Percentiles rank a stretch among this genome's conserved stretches.
phyloP scores from a whole-genome alignment of 805 yeast genomes.

The Zygosaccharomyces bisporus region DNA sequence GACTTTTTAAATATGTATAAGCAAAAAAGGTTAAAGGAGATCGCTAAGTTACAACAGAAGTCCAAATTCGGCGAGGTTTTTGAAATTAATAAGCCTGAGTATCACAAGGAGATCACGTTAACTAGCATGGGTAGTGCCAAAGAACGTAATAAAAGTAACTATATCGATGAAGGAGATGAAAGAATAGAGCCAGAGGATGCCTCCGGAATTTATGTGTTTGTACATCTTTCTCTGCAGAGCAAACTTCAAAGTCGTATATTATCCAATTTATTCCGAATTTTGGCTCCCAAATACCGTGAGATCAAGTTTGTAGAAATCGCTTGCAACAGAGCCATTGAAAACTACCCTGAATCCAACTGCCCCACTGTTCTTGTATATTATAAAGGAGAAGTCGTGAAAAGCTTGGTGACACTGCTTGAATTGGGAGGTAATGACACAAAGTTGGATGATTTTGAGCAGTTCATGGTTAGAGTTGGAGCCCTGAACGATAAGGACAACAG shows the following conservation, averaged over 20 bases:
- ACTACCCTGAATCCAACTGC: constrained; percentile 84
- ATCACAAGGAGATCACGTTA: constrained; percentile 76
- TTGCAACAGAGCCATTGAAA: constrained; percentile 87
- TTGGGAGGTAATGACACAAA: constrained; percentile 81
- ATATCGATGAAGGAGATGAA: constrained; percentile 2
- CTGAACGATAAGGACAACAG: constrained; percentile 66
- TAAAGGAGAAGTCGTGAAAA: constrained; percentile 74
- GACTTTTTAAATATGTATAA: constrained; percentile 80
- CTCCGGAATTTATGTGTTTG: constrained; percentile 56
- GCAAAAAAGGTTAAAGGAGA: constrained; percentile 70
- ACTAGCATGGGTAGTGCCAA: constrained; percentile 49
- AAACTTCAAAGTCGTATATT: constrained; percentile 71
- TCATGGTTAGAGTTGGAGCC: constrained; percentile 64
- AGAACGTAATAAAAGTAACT: constrained; percentile 5
- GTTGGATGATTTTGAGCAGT: constrained; percentile 64
- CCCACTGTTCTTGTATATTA: constrained; percentile 86
- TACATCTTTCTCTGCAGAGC: constrained; percentile 70
- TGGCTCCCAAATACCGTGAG: constrained; percentile 71
- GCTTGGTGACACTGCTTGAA: constrained; percentile 72
- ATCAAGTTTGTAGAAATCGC: constrained; percentile 88
- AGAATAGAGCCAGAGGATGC: constrained; percentile 9
- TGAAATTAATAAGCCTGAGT: constrained; percentile 84
- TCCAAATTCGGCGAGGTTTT: constrained; percentile 70
- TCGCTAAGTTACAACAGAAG: constrained; percentile 53
- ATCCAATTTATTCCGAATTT: constrained; percentile 48